Evolutionary conservation across 129 eudicot species (phyloP).

Genomic region (Flaveria sonorensis): DNA sequence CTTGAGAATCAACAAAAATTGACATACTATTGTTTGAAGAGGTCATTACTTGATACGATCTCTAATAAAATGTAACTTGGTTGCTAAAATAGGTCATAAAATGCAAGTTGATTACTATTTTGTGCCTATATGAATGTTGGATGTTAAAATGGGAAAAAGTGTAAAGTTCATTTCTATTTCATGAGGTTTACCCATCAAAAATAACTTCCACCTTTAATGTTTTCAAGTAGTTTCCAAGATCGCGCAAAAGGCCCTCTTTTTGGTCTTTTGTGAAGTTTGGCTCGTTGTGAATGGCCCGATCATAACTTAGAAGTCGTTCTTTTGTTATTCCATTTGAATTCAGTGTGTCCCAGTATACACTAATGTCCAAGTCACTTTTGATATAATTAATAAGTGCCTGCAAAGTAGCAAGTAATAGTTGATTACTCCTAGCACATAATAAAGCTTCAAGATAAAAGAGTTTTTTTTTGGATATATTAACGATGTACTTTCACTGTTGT

Average conservation of each 20-base stretch:
- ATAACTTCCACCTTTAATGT: constrained; percentile 68
- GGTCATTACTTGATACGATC: constrained; percentile 1
- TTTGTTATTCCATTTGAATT: constrained; percentile 93
- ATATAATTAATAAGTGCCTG: constrained; percentile 96
- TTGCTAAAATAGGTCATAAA: constrained; percentile 1
- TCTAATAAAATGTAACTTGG: neutral
- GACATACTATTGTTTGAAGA: neutral
- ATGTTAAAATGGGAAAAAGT: neutral
- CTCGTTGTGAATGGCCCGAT: constrained; percentile 86
- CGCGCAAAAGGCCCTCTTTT: constrained; percentile 96
- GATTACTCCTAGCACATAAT: neutral
- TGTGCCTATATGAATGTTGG: neutral
- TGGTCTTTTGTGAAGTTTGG: constrained; percentile 81
- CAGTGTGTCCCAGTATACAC: constrained; percentile 89
- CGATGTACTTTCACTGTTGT: neutral
- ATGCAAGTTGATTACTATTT: neutral
- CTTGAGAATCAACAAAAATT: neutral
- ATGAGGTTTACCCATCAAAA: neutral
- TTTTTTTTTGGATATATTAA: neutral
- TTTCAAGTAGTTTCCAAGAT: constrained; percentile 90
- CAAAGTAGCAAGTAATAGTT: constrained; percentile 12
- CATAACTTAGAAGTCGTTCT: constrained; percentile 98
- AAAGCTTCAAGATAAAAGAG: neutral
- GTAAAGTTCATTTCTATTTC: neutral
- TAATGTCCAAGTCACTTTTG: constrained; percentile 76